phyloP scores from a whole-genome alignment of 192 early-diverging fungal species.

The Helicostylum pulchrum region DNA sequence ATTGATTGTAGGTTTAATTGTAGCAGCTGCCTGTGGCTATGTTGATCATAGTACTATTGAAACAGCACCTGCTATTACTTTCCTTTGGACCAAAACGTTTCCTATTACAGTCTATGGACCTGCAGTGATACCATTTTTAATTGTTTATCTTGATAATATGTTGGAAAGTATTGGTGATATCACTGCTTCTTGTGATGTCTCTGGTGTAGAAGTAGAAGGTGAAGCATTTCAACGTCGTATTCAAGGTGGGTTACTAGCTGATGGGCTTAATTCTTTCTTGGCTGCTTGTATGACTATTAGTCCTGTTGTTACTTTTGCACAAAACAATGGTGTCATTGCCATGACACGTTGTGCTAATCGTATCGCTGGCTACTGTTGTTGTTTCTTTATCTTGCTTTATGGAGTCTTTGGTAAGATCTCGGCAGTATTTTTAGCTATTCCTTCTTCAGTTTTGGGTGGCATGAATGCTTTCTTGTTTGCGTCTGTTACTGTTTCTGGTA shows the following conservation, averaged over 20 bases:
- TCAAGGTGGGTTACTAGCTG: conserved; percentile 54
- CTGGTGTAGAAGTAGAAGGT: conserved; percentile 48
- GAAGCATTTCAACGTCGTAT: conserved; percentile 46
- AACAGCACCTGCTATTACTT: conserved; percentile 45
- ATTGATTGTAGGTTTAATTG: conserved; percentile 44
- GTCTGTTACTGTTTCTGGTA: conserved; percentile 49
- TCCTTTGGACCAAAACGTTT: conserved; percentile 57
- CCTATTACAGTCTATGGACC: conserved; percentile 49
- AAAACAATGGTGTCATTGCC: conserved; percentile 56
- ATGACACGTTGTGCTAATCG: conserved; percentile 47
- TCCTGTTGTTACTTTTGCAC: conserved; percentile 53
- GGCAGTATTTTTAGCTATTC: conserved; percentile 45
- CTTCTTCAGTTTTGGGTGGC: conserved; percentile 47
- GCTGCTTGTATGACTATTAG: conserved; percentile 52
- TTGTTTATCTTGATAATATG: conserved; percentile 39
- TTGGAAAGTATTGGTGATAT: conserved; percentile 51
- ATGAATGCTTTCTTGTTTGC: conserved; percentile 55
- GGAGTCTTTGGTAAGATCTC: conserved; percentile 54
- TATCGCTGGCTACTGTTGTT: conserved; percentile 49
- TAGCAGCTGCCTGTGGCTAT: conserved; percentile 52
- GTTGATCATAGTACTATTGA: conserved; percentile 38
- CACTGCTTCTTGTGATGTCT: conserved; percentile 54
- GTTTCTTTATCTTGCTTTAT: conserved; percentile 45
- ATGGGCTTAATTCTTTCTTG: conserved; percentile 47
- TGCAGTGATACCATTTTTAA: conserved; percentile 37